Evolutionary conservation across 169 alveolate species (phyloP).

Genomic region (Theileria orientalis): DNA sequence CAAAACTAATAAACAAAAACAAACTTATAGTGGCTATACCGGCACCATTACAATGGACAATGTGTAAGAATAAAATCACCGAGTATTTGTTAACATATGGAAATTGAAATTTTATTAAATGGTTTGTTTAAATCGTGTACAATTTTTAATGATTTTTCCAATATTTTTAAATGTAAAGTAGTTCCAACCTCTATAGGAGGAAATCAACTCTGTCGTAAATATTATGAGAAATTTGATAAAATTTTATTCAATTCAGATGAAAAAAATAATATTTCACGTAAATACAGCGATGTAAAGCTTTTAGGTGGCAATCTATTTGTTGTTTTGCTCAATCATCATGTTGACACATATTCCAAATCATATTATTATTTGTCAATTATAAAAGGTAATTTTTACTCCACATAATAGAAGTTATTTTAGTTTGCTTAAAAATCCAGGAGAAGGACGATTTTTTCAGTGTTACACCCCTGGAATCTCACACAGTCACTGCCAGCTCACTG

Average conservation of each 20-base stretch:
- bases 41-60: too few relatives aligned
- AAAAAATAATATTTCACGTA: background rate
- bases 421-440: background rate
- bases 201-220: background rate
- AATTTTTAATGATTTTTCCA: background rate
- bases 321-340: background rate
- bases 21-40: background rate
- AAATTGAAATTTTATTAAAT: background rate
- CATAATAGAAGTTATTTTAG: background rate
- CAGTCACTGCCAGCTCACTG: background rate
- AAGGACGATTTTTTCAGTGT: background rate
- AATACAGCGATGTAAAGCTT: background rate
- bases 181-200: constrained; percentile 7
- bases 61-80: background rate
- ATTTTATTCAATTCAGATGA: background rate
- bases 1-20: background rate
- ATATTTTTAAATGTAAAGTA: background rate
- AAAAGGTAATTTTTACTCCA: background rate
- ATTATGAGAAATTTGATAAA: background rate
- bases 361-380: background rate
- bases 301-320: background rate
- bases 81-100: background rate
- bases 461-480: constrained; percentile 14
- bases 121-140: background rate
- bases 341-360: background rate